Evolutionary conservation across 805 yeast species (phyloP).

Genomic region (Lipomyces mesembrius): DNA sequence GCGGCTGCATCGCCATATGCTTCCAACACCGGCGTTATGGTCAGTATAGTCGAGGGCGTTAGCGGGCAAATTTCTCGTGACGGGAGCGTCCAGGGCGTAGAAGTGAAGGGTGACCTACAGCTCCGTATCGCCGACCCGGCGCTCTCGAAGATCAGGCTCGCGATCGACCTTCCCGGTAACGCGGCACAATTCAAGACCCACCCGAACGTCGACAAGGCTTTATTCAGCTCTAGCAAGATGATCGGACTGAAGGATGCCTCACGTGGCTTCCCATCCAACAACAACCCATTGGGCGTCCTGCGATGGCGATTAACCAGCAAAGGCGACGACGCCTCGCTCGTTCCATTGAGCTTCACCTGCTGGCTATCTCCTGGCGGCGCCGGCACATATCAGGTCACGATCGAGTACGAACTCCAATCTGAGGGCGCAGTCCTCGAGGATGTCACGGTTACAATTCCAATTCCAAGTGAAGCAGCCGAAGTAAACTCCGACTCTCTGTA

Average conservation of each 20-base stretch:
- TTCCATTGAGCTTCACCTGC: conserved; percentile 77
- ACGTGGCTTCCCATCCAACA: conserved; percentile 89
- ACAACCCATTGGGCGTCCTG: conserved; percentile 85
- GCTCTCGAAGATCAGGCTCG: conserved; percentile 67
- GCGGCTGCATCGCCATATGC: conserved; percentile 21
- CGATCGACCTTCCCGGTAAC: conserved; percentile 53
- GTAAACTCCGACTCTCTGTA: conserved; percentile 48
- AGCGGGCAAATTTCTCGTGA: conserved; percentile 81
- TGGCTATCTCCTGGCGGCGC: conserved; percentile 77
- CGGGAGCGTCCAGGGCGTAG: conserved; percentile 63
- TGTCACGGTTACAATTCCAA: conserved; percentile 66
- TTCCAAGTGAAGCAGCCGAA: conserved; percentile 62
- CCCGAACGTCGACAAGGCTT: conserved; percentile 86
- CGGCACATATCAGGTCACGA: conserved; percentile 70
- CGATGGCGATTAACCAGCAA: conserved; percentile 85
- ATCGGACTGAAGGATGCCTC: conserved; percentile 77
- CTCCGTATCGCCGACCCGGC: conserved; percentile 80
- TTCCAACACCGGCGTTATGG: conserved; percentile 74
- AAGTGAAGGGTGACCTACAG: conserved; percentile 88
- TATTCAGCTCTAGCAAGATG: conserved; percentile 60
- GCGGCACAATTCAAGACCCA: conserved; percentile 83
- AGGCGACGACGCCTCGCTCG: conserved; percentile 55
- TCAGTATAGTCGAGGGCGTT: conserved; percentile 75
- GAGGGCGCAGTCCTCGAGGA: conserved; percentile 56
- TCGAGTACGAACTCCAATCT: conserved; percentile 80